Conservation (phyloP, 2,329 filamentous ascomycete species). For the Blastomyces parvus region DNA sequence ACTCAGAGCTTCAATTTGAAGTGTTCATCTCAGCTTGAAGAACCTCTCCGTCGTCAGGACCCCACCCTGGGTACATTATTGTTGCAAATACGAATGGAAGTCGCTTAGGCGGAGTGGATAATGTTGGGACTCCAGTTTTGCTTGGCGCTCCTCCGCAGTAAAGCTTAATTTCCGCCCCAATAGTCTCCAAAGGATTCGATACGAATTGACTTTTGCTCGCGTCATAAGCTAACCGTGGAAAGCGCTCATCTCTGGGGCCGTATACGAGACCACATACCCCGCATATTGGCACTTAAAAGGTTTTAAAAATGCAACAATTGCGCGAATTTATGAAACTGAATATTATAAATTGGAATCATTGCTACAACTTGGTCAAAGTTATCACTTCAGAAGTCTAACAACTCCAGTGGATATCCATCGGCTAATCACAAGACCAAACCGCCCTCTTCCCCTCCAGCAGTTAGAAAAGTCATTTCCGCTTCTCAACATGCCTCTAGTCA, state of each 20-base stretch:
- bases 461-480: neutral
- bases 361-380: neutral
- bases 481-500: conserved; percentile 30
- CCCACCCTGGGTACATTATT: no score
- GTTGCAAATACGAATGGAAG: no score
- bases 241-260: neutral
- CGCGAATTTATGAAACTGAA: neutral
- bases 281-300: neutral
- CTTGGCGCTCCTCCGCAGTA: neutral
- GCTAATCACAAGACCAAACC: neutral
- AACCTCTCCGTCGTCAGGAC: no score
- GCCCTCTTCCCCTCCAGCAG: neutral
- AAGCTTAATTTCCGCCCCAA: neutral
- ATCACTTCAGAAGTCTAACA: neutral
- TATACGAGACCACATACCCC: neutral
- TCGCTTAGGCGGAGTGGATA: neutral
- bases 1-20: neutral
- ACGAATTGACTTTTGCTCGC: neutral
- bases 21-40: no score
- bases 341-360: no score
- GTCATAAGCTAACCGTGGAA: neutral
- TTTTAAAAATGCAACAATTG: neutral
- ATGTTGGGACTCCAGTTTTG: no score
- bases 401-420: neutral
- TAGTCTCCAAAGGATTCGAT: neutral